These are phyloP conservation scores for Ophiocordyceps camponoti-floridani DNA, from an alignment of 2,329 filamentous ascomycete species.

Conservation along the genomic window DNA sequence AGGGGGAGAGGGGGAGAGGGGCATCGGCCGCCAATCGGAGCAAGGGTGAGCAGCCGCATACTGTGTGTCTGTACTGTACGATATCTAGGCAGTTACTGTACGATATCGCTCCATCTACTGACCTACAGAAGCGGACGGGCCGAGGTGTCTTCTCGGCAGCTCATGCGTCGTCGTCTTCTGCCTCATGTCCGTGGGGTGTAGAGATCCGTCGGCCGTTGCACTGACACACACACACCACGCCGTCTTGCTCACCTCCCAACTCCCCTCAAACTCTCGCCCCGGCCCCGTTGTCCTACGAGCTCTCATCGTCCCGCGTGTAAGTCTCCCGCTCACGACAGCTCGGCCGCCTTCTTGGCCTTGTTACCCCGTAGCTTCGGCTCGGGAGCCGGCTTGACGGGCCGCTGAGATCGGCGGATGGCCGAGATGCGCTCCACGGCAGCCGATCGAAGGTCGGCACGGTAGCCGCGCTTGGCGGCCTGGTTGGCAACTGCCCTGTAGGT, in stretches of 20 bases:
- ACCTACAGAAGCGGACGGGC: neutral
- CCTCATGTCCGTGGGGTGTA: too few relatives aligned
- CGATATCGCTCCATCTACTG: neutral
- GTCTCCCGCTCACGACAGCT: conserved; percentile 6
- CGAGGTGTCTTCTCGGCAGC: neutral
- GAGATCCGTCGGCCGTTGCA: too few relatives aligned
- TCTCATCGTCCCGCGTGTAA: neutral
- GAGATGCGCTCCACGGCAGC: conserved; percentile 73
- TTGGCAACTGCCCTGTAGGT: conserved; percentile 80
- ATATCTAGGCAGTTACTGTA: neutral
- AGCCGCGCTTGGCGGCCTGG: conserved; percentile 65
- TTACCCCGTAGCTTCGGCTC: conserved; percentile 61
- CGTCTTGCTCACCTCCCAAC: too few relatives aligned
- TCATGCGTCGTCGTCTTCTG: too few relatives aligned
- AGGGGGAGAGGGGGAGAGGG: neutral
- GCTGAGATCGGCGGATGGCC: conserved; percentile 67
- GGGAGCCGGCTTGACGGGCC: conserved; percentile 55
- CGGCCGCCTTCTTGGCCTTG: conserved; percentile 58
- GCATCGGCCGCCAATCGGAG: neutral
- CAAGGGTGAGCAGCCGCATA: neutral
- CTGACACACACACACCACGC: too few relatives aligned
- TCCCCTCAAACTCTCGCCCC: neutral
- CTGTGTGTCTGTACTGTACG: neutral
- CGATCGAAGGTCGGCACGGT: conserved; percentile 63
- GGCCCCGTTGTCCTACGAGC: neutral